Evolutionary conservation across 2,329 filamentous ascomycete species (phyloP).

Genomic region (Neocatenulostroma microsporum): DNA sequence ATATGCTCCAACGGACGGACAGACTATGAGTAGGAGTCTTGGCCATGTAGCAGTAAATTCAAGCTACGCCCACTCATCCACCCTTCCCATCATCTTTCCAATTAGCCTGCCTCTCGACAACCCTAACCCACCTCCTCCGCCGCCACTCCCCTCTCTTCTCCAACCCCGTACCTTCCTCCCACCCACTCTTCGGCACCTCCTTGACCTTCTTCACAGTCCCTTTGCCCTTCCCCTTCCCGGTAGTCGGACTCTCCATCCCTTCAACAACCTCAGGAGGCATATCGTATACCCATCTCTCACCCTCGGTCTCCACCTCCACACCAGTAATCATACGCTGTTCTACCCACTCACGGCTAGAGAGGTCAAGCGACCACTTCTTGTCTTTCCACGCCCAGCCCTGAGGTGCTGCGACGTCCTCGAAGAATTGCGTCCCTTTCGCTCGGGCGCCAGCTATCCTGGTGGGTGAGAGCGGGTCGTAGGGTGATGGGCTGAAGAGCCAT

Average conservation of each 20-base stretch:
- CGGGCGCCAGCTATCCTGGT: constrained; percentile 67
- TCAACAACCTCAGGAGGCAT: constrained; percentile 56
- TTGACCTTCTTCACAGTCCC: constrained; percentile 26
- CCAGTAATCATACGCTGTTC: constrained; percentile 93
- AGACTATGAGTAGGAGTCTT: too few species aligned
- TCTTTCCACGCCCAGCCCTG: constrained; percentile 89
- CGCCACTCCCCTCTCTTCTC: constrained; percentile 67
- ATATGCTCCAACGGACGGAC: too few species aligned
- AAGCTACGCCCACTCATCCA: too few species aligned
- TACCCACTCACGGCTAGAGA: constrained; percentile 92
- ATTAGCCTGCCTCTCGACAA: constrained; percentile 57
- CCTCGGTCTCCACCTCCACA: constrained; percentile 88
- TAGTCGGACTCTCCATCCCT: constrained; percentile 31
- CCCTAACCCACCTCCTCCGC: constrained; percentile 65
- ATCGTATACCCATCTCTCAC: constrained; percentile 81
- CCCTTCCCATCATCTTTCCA: too few species aligned
- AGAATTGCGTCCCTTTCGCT: constrained; percentile 80
- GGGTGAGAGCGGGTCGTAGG: constrained; percentile 78
- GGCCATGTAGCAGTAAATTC: too few species aligned
- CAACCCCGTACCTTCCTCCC: constrained; percentile 62
- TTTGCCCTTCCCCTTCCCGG: too few species aligned
- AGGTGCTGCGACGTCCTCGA: constrained; percentile 84
- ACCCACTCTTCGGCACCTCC: constrained; percentile 43
- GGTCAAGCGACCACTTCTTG: constrained; percentile 93
- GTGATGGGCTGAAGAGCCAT: constrained; percentile 82